These are phyloP conservation scores for Akanthomyces muscarius DNA, from an alignment of 2,329 filamentous ascomycete genomes.

Conservation along the genomic window DNA sequence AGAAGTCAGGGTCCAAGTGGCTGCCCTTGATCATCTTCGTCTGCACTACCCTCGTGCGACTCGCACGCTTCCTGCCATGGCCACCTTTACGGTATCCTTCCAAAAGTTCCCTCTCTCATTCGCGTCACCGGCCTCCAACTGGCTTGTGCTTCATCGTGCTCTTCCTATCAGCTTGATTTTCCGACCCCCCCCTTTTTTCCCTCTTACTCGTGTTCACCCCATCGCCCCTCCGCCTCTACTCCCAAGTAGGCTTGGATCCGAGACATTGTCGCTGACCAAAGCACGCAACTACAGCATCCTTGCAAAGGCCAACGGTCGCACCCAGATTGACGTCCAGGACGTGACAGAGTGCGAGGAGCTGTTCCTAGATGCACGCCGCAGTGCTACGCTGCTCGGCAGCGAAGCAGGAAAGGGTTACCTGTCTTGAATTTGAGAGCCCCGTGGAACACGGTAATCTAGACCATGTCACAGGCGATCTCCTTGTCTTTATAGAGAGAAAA, in stretches of 20 bases:
- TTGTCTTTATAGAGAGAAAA: background rate
- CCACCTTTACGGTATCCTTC: background rate
- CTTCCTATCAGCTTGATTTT: slow-evolving; percentile 1
- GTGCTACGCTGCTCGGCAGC: slow-evolving; percentile 63
- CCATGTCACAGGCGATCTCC: background rate
- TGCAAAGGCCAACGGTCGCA: slow-evolving; percentile 75
- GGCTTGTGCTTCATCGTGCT: slow-evolving; percentile 12
- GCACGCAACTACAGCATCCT: slow-evolving; percentile 61
- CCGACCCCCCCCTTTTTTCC: slow-evolving; percentile 2
- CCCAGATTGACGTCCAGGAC: slow-evolving; percentile 72
- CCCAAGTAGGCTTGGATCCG: slow-evolving; percentile 21
- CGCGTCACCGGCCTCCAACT: slow-evolving; percentile 8
- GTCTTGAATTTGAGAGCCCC: slow-evolving; percentile 34
- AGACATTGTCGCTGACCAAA: slow-evolving; percentile 32
- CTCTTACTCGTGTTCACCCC: slow-evolving; percentile 7
- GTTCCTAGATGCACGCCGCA: slow-evolving; percentile 77
- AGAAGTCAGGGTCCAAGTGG: slow-evolving; percentile 1
- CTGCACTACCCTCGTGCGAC: background rate
- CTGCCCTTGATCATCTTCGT: background rate
- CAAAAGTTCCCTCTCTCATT: background rate
- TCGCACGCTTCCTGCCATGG: background rate
- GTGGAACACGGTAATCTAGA: slow-evolving; percentile 14
- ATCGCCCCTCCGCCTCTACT: slow-evolving; percentile 14
- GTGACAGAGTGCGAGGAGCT: slow-evolving; percentile 78
- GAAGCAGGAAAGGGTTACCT: slow-evolving; percentile 64